Evolutionary conservation across 176 grass and related monocot species (phyloP).

Genomic region (Cenchrus americanus): DNA sequence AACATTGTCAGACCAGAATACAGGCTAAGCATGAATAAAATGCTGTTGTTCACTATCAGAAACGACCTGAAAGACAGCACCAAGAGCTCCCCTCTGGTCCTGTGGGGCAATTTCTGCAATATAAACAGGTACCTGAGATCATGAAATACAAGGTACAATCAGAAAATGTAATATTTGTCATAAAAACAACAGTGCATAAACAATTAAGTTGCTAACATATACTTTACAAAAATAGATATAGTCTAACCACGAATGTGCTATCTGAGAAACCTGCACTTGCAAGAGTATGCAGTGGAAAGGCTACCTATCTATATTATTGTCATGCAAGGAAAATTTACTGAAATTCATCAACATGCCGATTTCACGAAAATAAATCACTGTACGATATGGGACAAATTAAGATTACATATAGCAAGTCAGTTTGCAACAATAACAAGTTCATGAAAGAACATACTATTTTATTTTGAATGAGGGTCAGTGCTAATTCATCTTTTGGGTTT

Average conservation of each 20-base stretch:
- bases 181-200: not conserved
- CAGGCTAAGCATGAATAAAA: not conserved
- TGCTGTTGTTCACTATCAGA: not conserved
- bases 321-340: not conserved
- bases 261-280: not conserved
- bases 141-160: slow-evolving; percentile 18
- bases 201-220: not conserved
- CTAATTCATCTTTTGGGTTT: not conserved
- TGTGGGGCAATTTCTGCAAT: slow-evolving; percentile 97
- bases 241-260: not conserved
- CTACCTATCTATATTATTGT: slow-evolving; percentile 9
- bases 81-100: slow-evolving; percentile 88
- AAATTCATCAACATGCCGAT: slow-evolving; percentile 4
- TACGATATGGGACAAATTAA: not conserved
- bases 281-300: slow-evolving; percentile 1
- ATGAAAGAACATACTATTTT: not conserved
- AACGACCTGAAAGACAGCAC: slow-evolving; percentile 82
- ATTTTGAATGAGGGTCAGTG: slow-evolving; percentile 1
- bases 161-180: not conserved
- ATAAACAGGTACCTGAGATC: slow-evolving; percentile 85
- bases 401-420: not conserved
- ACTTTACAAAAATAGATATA: not conserved
- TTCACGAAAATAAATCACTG: not conserved
- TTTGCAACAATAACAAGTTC: not conserved
- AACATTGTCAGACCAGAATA: slow-evolving; percentile 6